Evolutionary conservation across 371 early-diverging fungal genomes (phyloP).

Genomic region (Syncephalastrum contaminatum): DNA sequence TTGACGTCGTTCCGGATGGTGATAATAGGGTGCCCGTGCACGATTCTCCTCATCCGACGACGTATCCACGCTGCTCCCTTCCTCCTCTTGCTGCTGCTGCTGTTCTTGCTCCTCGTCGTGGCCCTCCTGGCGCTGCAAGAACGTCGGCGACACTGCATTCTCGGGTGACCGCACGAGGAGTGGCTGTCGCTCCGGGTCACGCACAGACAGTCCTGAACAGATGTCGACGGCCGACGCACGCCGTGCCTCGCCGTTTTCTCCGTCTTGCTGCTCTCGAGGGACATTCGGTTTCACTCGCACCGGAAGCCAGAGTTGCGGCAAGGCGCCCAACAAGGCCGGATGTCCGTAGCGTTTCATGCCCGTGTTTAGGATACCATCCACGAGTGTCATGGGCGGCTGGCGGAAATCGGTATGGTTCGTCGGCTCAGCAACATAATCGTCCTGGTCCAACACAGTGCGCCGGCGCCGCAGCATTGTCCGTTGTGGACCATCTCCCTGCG

Average conservation of each 20-base stretch:
- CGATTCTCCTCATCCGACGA: conserved; percentile 31
- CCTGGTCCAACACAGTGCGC: conserved; percentile 60
- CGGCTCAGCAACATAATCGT: conserved; percentile 67
- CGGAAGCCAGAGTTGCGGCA: conserved; percentile 81
- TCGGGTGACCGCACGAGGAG: conserved; percentile 9
- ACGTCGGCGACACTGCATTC: neutral
- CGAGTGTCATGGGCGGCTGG: conserved; percentile 76
- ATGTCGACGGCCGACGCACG: conserved; percentile 6
- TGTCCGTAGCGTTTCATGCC: conserved; percentile 72
- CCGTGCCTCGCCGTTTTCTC: neutral
- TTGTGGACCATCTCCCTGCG: neutral
- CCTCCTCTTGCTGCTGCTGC: conserved; percentile 20
- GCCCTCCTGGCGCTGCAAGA: neutral
- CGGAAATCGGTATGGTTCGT: conserved; percentile 60
- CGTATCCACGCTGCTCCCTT: conserved; percentile 29
- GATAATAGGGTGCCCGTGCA: conserved; percentile 46
- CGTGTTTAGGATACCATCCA: conserved; percentile 71
- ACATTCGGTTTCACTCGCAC: conserved; percentile 20
- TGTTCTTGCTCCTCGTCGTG: conserved; percentile 6
- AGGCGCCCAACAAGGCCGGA: conserved; percentile 68
- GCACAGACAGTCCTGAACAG: conserved; percentile 4
- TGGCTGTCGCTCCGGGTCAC: conserved; percentile 16
- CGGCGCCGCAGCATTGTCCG: conserved; percentile 17
- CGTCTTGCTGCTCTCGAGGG: neutral
- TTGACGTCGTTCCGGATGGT: conserved; percentile 54